These are phyloP conservation scores for Exophiala dermatitidis DNA, from an alignment of 2,329 filamentous ascomycete genomes.

Conservation along the genomic window DNA sequence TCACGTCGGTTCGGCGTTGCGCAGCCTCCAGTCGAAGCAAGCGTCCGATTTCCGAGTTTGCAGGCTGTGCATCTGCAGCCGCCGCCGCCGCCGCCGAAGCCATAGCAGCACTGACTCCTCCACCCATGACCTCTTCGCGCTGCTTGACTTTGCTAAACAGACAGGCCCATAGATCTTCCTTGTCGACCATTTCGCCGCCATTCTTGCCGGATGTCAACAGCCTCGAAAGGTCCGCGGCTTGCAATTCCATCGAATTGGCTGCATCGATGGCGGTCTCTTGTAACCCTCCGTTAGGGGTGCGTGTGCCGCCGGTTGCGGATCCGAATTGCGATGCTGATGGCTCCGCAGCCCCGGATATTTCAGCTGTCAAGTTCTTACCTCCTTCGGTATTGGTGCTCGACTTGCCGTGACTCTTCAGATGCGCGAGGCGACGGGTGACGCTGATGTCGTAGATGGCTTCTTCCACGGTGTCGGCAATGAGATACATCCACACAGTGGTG, in stretches of 20 bases:
- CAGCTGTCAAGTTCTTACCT: neutral
- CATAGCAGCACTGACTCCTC: too few relatives aligned
- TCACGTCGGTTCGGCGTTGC: constrained; percentile 31
- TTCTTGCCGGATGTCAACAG: constrained; percentile 63
- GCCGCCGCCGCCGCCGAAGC: neutral
- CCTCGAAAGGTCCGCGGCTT: constrained; percentile 62
- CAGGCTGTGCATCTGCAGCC: constrained; percentile 30
- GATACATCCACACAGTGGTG: constrained; percentile 92
- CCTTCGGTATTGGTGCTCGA: neutral
- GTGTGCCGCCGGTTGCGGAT: neutral
- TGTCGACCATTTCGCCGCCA: constrained; percentile 71
- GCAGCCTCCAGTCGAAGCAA: constrained; percentile 51
- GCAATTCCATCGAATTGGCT: constrained; percentile 76
- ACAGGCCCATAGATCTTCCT: constrained; percentile 80
- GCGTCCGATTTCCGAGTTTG: constrained; percentile 38
- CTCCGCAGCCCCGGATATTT: constrained; percentile 7
- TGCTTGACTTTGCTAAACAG: constrained; percentile 57
- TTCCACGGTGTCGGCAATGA: constrained; percentile 85
- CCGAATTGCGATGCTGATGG: neutral
- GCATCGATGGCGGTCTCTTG: constrained; percentile 62
- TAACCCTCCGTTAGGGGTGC: constrained; percentile 30
- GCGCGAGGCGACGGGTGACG: constrained; percentile 67
- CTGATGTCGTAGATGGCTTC: constrained; percentile 86
- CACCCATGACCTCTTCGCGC: constrained; percentile 17
- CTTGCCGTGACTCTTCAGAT: constrained; percentile 51